Evolutionary conservation across 345 rosid genomes (phyloP).

Genomic region (Eucalyptus tenuipes): DNA sequence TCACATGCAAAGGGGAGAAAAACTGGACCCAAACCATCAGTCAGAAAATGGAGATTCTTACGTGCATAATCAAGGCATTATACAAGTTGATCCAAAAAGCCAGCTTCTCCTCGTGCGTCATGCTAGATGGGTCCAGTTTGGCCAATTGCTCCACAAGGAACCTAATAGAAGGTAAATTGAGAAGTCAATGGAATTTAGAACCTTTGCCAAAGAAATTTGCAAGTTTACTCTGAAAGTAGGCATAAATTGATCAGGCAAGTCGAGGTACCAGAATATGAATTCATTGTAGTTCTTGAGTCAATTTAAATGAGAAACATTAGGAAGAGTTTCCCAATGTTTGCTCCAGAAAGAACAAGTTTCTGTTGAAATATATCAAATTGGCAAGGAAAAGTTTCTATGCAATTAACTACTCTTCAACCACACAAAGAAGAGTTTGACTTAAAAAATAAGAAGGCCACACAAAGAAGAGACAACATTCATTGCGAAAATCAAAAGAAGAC

Average conservation of each 20-base stretch:
- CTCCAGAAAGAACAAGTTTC: background rate
- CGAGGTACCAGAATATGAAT: background rate
- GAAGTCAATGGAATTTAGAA: background rate
- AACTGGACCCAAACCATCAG: background rate
- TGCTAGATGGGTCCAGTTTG: conserved; percentile 29
- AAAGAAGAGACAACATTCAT: background rate
- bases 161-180: conserved; percentile 8
- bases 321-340: background rate
- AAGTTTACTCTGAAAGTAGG: background rate
- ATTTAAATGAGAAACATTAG: background rate
- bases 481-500: background rate
- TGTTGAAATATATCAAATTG: background rate
- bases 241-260: background rate
- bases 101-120: conserved; percentile 39
- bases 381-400: background rate
- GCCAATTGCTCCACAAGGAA: conserved; percentile 55
- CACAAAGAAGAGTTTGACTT: background rate
- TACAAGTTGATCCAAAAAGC: conserved; percentile 71
- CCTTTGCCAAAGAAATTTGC: background rate
- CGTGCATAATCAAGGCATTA: conserved; percentile 69
- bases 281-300: background rate
- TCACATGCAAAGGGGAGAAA: background rate
- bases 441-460: no score
- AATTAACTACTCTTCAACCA: background rate
- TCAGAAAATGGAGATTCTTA: conserved; percentile 9